A percentile compares a stretch with the other conserved stretches of the same genome.
Conservation (phyloP, 2,329 filamentous ascomycete species). For the Aspergillus vadensis region DNA sequence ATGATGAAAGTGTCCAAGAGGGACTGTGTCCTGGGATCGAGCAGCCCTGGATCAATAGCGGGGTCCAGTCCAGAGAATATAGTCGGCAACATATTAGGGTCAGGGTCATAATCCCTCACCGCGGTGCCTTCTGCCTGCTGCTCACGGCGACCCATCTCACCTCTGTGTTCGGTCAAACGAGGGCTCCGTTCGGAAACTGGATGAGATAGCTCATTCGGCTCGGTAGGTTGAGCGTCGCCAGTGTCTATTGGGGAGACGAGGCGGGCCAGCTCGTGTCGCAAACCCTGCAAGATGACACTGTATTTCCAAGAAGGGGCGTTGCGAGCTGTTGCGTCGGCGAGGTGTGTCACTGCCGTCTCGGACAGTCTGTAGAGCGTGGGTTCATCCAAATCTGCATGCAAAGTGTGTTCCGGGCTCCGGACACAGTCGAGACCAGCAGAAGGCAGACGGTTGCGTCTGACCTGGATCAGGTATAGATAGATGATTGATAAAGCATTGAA, state of each 20-base stretch:
- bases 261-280: conserved; percentile 21
- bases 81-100: not conserved
- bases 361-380: conserved; percentile 19
- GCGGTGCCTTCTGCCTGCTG: not conserved
- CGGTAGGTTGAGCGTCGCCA: not conserved
- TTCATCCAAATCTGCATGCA: conserved; percentile 13
- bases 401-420: not conserved
- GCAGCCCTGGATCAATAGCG: conserved; percentile 3
- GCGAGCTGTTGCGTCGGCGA: conserved; percentile 21
- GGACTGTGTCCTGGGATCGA: conserved; percentile 20
- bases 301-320: conserved; percentile 27
- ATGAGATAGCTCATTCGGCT: too few relatives aligned
- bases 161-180: not conserved
- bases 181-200: not conserved
- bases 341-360: conserved; percentile 19
- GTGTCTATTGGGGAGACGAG: not conserved
- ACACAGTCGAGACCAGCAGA: not conserved
- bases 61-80: not conserved
- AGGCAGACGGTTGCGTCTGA: conserved; percentile 17
- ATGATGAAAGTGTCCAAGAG: conserved; percentile 23
- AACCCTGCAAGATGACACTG: conserved; percentile 20
- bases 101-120: not conserved
- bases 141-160: not conserved
- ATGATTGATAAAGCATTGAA: conserved; percentile 28
- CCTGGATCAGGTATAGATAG: conserved; percentile 24